Evolutionary conservation across 2,329 filamentous ascomycete genomes (phyloP), one percentile per base, ranked within the genome.

Genomic region (Cladophialophora carrionii): DNA sequence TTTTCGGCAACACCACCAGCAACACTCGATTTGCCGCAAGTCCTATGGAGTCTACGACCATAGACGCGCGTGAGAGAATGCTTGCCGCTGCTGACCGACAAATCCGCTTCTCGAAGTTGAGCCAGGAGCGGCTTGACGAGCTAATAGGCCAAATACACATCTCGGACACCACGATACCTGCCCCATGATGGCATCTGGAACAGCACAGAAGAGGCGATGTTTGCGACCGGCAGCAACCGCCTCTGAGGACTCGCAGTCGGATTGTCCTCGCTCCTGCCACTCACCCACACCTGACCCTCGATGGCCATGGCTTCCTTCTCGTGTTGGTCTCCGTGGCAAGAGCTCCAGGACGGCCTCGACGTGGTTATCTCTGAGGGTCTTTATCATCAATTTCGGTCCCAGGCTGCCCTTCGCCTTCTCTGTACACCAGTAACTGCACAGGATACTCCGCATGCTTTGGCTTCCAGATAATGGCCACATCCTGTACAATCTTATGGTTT

Each of bases 1-100:
- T 98, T 26, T 98, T 88, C 78, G 91, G 92, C 5, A 65, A 78
- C 17, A 78, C 84, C 9, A 90, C 92, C 75, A 91, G 96, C 70
- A 82, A 91, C 77, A n/a, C 52, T 10, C 90, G 94, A 81, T 78
- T 85, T 78, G 61, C 31, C n/a, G 34, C 58, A 22, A 12, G 51
- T 37, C 37, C 7, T 12, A 61, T 59, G 24, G 63, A 58, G 52
- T 48, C 62, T 31, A 51, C 41, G 53, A 52, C 37, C 31, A n/a
- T 54, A 41, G 62, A 68, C 22, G 60, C 60, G 3, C 58, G 57
- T 14, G 64, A 67, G 51, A 61, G 37, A 34, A 43, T 57, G 37
- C 61, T 65, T 22, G 61, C 64, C 29, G 48, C 43, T 17, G 67
- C 64, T 20, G 61, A 67, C 52, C 62, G 64, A 62, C 66, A 89